Conservation (phyloP, 805 yeast genomes). For the Candida tibetensis region DNA sequence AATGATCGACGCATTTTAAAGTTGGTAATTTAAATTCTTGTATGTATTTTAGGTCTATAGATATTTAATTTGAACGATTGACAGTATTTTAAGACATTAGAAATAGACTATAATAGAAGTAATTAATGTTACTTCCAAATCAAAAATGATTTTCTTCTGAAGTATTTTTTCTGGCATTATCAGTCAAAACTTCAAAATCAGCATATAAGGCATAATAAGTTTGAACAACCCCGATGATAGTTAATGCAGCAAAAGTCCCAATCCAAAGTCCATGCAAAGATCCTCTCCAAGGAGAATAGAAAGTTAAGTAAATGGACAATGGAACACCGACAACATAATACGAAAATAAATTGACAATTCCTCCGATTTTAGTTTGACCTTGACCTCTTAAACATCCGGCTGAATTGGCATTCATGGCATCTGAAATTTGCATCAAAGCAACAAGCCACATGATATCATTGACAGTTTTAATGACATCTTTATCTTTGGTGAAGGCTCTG, state of each 20-base stretch:
- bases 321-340: conserved; percentile 67
- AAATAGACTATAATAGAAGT: background rate
- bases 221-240: conserved; percentile 48
- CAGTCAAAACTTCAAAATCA: conserved; percentile 36
- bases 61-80: background rate
- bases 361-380: conserved; percentile 67
- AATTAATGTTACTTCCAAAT: conserved; percentile 1
- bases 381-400: conserved; percentile 80
- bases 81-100: conserved; percentile 7
- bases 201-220: conserved; percentile 34
- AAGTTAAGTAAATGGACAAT: conserved; percentile 52
- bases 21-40: conserved; percentile 2
- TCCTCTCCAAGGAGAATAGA: conserved; percentile 44
- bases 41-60: conserved; percentile 5
- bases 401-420: conserved; percentile 65
- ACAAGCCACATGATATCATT: conserved; percentile 55
- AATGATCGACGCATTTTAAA: conserved; percentile 39
- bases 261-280: conserved; percentile 64
- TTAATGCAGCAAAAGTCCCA: conserved; percentile 48
- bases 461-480: conserved; percentile 51
- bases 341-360: conserved; percentile 52
- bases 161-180: conserved; percentile 38
- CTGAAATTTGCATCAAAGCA: conserved; percentile 68
- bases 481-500: conserved; percentile 56
- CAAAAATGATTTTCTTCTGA: conserved; percentile 10